Evolutionary conservation across 805 yeast species (phyloP).

Genomic region (Yamadazyma nakazawae): DNA sequence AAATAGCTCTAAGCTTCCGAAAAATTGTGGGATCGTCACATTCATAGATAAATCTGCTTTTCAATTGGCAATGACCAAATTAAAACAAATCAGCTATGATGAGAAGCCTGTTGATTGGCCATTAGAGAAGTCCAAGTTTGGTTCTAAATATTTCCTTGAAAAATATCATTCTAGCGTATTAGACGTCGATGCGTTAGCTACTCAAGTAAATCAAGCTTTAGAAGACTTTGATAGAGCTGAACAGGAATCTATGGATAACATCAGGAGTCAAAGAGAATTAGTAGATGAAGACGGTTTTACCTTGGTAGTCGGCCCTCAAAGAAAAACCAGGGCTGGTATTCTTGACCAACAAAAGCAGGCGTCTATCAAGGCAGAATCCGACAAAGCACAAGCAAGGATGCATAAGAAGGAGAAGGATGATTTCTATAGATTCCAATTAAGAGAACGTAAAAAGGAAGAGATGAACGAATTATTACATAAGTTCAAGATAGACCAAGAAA

Average conservation of each 20-base stretch:
- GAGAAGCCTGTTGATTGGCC: constrained; percentile 36
- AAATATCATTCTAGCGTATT: constrained; percentile 33
- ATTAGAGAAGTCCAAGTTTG: constrained; percentile 19
- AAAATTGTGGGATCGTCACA: constrained; percentile 68
- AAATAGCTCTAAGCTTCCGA: constrained; percentile 52
- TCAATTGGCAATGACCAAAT: constrained; percentile 59
- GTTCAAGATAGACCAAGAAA: constrained; percentile 88
- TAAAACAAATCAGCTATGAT: constrained; percentile 46
- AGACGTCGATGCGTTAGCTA: constrained; percentile 50
- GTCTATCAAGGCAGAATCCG: constrained; percentile 29
- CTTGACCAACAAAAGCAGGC: constrained; percentile 51
- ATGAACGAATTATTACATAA: constrained; percentile 82
- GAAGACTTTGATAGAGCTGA: constrained; percentile 69
- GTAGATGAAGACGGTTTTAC: constrained; percentile 96
- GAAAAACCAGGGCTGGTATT: constrained; percentile 75
- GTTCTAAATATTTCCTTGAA: constrained; percentile 44
- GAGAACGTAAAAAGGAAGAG: constrained; percentile 89
- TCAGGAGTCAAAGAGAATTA: constrained; percentile 51
- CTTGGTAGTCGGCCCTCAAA: constrained; percentile 79
- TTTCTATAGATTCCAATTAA: constrained; percentile 92
- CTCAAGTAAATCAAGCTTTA: constrained; percentile 59
- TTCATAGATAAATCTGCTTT: constrained; percentile 71
- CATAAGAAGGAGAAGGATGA: constrained; percentile 80
- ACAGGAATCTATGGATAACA: constrained; percentile 52
- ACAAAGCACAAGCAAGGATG: constrained; percentile 46